Percentiles rank a stretch among this genome's conserved stretches.
phyloP scores from a whole-genome alignment of 768 basidiomycete genomes.

The Pisolithus albus region DNA sequence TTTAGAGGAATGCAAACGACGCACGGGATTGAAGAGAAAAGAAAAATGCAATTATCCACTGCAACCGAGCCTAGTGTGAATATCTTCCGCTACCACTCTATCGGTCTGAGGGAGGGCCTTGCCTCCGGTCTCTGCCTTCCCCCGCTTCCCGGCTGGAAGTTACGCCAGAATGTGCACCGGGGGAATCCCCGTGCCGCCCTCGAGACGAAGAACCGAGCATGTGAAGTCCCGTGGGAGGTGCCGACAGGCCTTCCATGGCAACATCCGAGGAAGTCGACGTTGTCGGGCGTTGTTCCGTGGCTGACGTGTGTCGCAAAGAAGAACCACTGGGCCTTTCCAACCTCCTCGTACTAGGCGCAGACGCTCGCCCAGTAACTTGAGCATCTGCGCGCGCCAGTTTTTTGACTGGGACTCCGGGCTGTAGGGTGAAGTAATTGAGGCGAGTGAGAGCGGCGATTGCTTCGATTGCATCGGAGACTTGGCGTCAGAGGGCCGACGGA shows the following conservation, averaged over 20 bases:
- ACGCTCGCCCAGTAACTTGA: slow-evolving; percentile 63
- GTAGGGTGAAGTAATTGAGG: slow-evolving; percentile 39
- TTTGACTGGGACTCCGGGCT: slow-evolving; percentile 46
- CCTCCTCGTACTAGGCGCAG: slow-evolving; percentile 51
- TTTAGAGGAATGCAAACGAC: no score
- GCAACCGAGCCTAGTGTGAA: not conserved
- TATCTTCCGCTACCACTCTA: slow-evolving; percentile 3
- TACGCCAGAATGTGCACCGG: slow-evolving; percentile 16
- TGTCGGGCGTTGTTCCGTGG: slow-evolving; percentile 19
- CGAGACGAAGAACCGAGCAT: slow-evolving; percentile 27
- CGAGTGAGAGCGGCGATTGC: slow-evolving; percentile 34
- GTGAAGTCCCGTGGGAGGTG: slow-evolving; percentile 27
- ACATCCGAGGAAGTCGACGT: slow-evolving; percentile 18
- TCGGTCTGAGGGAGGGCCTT: slow-evolving; percentile 23
- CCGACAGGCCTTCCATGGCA: slow-evolving; percentile 24
- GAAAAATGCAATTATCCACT: no score
- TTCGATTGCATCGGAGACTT: slow-evolving; percentile 27
- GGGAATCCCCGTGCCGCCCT: slow-evolving; percentile 31
- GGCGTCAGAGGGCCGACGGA: slow-evolving; percentile 24
- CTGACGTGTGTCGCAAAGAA: slow-evolving; percentile 33
- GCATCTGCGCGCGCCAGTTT: slow-evolving; percentile 78
- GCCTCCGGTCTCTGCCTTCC: slow-evolving; percentile 24
- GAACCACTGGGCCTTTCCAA: slow-evolving; percentile 28
- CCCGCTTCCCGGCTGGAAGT: slow-evolving; percentile 31
- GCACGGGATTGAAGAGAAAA: no score